Evolutionary conservation across 192 early-diverging fungal genomes (phyloP), one percentile per base, ranked within the genome.

Genomic region (Gryganskiella cystojenkinii): DNA sequence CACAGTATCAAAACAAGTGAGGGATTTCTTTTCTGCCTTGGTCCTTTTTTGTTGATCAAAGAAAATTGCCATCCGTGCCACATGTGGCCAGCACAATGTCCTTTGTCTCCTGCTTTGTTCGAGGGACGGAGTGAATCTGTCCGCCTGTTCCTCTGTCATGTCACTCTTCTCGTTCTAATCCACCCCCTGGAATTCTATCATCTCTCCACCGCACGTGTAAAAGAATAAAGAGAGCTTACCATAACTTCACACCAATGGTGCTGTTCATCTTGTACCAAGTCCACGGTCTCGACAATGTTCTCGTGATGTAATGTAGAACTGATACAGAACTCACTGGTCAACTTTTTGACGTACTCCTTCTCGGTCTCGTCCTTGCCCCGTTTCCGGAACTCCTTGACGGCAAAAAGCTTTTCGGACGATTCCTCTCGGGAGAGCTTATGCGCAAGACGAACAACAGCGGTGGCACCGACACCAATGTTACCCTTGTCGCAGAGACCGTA

Each of bases 261-360:
- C 31, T 91, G 84, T 60, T 95, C 91, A 64, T 99, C 97, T 83
- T 96, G 93, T 47, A 99, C 95, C 61, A 99, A 83, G 78, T 99
- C 97, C 10, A 98, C 89, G 5, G 96, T 98, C 70, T 90, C 89
- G 24, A 99, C 94, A 25, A 99, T 80, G 72, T 99, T 95, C 71
- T 88, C 84, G 83, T 98, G 95, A 52, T 95, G 87, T 51, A 98
- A 84, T 42, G 92, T 92, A 6, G 95, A 96, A 44, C 89, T 91
- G 64, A 99, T 98, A 82, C 96, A 97, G 79, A 96, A 99, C 82
- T 98, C 97, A 70, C 91, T 90, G 22, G 90, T 92, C 61, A 98
- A 84, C 81, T 97, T 98, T 80, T 98, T 98, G 81, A 97, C 85
- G 81, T 97, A 98, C 46, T 96, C 94, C 73, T 94, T 94, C 85